Conservation (phyloP, 192 early-diverging fungal species). For the Coemansia sp. region DNA sequence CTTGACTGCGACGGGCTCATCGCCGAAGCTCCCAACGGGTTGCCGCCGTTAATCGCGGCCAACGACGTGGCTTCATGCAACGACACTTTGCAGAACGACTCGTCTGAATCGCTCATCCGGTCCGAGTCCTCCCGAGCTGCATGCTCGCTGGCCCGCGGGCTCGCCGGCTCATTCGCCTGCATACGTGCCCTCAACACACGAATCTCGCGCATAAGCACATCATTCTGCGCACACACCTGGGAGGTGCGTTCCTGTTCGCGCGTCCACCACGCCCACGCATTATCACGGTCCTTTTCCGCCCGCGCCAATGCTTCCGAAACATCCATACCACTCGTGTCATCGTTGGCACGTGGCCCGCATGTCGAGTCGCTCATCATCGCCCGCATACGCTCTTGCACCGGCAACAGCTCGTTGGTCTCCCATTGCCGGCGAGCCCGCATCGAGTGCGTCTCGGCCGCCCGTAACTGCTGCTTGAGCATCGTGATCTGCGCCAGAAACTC, state of each 20-base stretch:
- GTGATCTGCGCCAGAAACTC: constrained; percentile 35
- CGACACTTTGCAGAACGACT: constrained; percentile 41
- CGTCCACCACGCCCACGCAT: constrained; percentile 41
- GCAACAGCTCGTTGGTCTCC: constrained; percentile 47
- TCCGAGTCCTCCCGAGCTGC: constrained; percentile 8
- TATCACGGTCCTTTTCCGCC: constrained; percentile 22
- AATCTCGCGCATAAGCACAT: constrained; percentile 48
- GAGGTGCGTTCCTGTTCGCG: constrained; percentile 41
- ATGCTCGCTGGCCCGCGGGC: neutral
- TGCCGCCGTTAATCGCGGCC: constrained; percentile 37
- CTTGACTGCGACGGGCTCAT: constrained; percentile 17
- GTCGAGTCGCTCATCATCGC: constrained; percentile 7
- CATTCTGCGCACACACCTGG: constrained; percentile 44
- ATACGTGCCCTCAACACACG: constrained; percentile 7
- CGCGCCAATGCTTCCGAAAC: constrained; percentile 21
- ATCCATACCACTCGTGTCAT: neutral
- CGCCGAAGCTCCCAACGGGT: constrained; percentile 16
- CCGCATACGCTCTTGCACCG: constrained; percentile 39
- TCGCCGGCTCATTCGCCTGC: neutral
- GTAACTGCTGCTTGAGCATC: constrained; percentile 31
- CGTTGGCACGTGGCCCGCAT: neutral
- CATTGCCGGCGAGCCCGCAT: constrained; percentile 26
- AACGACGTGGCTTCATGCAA: constrained; percentile 17
- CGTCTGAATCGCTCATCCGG: constrained; percentile 25
- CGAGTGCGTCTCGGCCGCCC: constrained; percentile 35